These are phyloP conservation scores for Diaporthe sp. DNA, from an alignment of 2,329 filamentous ascomycete genomes.

Conservation along the genomic window DNA sequence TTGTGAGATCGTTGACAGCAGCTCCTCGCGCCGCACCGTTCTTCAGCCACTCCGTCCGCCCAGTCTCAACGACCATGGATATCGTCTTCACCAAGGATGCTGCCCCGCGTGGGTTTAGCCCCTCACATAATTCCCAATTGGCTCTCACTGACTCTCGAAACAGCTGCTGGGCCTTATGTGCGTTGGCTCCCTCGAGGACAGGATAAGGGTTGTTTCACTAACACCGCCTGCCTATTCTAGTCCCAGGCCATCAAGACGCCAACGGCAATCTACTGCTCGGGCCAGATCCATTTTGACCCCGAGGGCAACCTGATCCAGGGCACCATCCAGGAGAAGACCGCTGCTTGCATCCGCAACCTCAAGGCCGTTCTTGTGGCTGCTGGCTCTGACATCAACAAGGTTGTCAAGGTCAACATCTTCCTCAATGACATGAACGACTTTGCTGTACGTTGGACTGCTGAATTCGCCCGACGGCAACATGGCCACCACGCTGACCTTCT, in stretches of 20 bases:
- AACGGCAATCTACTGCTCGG: constrained; percentile 76
- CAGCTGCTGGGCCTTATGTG: constrained; percentile 76
- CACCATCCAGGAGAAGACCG: constrained; percentile 74
- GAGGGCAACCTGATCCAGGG: constrained; percentile 69
- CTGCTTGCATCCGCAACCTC: constrained; percentile 80
- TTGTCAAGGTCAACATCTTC: constrained; percentile 95
- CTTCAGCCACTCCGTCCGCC: constrained; percentile 21
- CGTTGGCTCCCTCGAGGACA: constrained; percentile 44
- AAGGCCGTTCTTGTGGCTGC: constrained; percentile 86
- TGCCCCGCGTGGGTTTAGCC: constrained; percentile 64
- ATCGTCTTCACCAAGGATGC: constrained; percentile 70
- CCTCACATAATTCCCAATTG: background rate
- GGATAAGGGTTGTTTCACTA: background rate
- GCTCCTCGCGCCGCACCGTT: constrained; percentile 17
- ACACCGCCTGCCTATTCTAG: constrained; percentile 51
- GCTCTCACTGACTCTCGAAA: constrained; percentile 34
- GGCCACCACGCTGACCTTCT: background rate
- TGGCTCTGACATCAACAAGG: constrained; percentile 81
- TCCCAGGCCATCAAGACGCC: constrained; percentile 78
- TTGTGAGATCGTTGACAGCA: constrained; percentile 42
- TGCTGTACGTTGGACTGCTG: constrained; percentile 59
- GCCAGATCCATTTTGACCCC: constrained; percentile 76
- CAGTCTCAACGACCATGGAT: constrained; percentile 37
- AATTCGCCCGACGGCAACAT: background rate
- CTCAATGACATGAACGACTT: constrained; percentile 93